Evolutionary conservation across 2,329 filamentous ascomycete species (phyloP).

Genomic region (Trichoderma semiorbis): DNA sequence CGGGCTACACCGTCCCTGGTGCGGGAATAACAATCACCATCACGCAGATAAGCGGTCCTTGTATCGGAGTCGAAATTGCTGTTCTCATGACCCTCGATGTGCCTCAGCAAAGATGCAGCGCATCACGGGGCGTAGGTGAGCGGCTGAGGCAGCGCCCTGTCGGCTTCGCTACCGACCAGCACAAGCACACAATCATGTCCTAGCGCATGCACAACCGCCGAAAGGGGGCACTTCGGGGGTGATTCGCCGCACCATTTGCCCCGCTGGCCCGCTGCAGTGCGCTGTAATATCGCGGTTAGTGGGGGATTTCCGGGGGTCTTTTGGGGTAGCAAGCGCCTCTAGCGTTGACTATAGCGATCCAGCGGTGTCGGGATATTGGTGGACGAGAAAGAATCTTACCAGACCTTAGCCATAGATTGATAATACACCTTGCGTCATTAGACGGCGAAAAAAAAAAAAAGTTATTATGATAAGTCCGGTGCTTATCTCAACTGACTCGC

Average conservation of each 20-base stretch:
- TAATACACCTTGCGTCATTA: not conserved
- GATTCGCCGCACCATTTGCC: not conserved
- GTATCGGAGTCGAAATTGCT: not conserved
- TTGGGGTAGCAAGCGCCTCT: not conserved
- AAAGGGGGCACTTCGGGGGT: not conserved
- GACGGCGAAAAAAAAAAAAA: not conserved
- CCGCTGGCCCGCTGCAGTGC: not conserved
- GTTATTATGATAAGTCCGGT: not conserved
- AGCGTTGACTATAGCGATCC: not conserved
- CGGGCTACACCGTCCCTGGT: not conserved
- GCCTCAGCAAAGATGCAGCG: not conserved
- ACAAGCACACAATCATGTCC: not conserved
- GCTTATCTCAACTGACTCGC: constrained; percentile 8
- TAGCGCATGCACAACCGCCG: not conserved
- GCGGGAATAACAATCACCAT: not conserved
- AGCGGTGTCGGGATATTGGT: constrained; percentile 3
- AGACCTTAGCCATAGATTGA: not conserved
- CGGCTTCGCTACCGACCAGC: constrained; percentile 6
- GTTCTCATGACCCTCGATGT: constrained; percentile 13
- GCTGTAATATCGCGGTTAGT: not conserved
- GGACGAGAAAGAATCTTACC: not conserved
- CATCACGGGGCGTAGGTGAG: constrained; percentile 7
- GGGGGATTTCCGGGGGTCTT: constrained; percentile 6
- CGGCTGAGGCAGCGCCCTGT: not conserved
- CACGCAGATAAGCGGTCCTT: not conserved